phyloP scores from a whole-genome alignment of 169 alveolate species.

The Eimeria zaria region DNA sequence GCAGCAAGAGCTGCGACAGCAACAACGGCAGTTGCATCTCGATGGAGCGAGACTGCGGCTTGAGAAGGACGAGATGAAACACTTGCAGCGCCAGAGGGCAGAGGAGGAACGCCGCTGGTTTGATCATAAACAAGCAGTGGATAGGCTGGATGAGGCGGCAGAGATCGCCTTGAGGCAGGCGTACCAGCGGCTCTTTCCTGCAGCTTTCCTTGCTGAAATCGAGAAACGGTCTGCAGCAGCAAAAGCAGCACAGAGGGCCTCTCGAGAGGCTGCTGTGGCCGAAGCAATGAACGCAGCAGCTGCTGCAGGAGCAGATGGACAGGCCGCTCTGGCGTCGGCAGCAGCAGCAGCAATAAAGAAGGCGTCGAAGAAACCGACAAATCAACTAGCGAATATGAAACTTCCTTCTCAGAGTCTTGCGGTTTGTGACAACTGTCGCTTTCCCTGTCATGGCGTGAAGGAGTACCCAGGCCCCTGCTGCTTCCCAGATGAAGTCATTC shows the following conservation, averaged over 20 bases:
- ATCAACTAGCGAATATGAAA: constrained; percentile 83
- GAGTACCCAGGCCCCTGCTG: constrained; percentile 84
- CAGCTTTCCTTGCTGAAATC: constrained; percentile 77
- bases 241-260: constrained; percentile 76
- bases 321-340: constrained; percentile 61
- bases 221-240: constrained; percentile 80
- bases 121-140: constrained; percentile 77
- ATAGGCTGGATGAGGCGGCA: constrained; percentile 72
- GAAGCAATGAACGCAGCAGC: constrained; percentile 70
- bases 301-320: constrained; percentile 72
- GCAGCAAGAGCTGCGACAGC: constrained; percentile 89
- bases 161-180: constrained; percentile 82
- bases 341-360: constrained; percentile 81
- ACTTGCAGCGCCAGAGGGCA: constrained; percentile 82
- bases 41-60: constrained; percentile 74
- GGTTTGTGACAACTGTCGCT: constrained; percentile 81
- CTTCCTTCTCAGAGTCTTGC: constrained; percentile 77
- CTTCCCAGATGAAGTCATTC: constrained; percentile 79
- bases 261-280: constrained; percentile 80
- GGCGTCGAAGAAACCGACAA: constrained; percentile 78
- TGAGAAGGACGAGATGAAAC: constrained; percentile 69
- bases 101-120: constrained; percentile 87
- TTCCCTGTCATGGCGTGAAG: constrained; percentile 83
- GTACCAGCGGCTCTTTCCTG: constrained; percentile 85
- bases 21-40: constrained; percentile 85